Percentiles rank a stretch among this genome's conserved stretches.
phyloP scores from a whole-genome alignment of 768 basidiomycete genomes.

The Suillus tomentosus region DNA sequence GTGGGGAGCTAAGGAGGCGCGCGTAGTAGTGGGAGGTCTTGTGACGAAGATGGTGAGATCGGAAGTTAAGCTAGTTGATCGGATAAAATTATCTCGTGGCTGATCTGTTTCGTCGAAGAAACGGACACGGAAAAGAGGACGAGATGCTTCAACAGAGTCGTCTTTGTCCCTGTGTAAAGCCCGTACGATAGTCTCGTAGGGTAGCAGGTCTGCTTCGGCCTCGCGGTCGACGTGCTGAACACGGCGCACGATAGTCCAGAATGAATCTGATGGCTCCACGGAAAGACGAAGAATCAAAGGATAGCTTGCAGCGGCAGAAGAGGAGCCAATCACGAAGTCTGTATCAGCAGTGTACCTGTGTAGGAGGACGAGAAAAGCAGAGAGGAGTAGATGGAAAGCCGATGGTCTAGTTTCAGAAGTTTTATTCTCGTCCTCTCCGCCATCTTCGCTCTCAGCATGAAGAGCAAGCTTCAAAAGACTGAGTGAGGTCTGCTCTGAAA shows the following conservation, averaged over 20 bases:
- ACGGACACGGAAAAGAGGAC: slow-evolving; percentile 88
- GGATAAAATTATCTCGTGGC: slow-evolving; percentile 71
- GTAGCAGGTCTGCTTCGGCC: slow-evolving; percentile 78
- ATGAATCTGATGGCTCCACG: slow-evolving; percentile 83
- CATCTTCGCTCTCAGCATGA: slow-evolving; percentile 58
- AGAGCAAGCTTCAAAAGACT: slow-evolving; percentile 82
- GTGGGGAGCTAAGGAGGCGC: slow-evolving; percentile 68
- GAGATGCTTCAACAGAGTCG: slow-evolving; percentile 48
- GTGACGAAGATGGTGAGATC: slow-evolving; percentile 92
- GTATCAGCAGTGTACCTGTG: slow-evolving; percentile 96
- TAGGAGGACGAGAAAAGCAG: slow-evolving; percentile 89
- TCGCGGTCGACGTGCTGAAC: slow-evolving; percentile 84
- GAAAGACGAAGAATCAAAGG: slow-evolving; percentile 85
- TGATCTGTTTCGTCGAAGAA: slow-evolving; percentile 93
- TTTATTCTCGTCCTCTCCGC: slow-evolving; percentile 50
- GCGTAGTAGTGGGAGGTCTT: slow-evolving; percentile 64
- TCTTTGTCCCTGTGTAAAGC: slow-evolving; percentile 69
- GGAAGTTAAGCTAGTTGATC: slow-evolving; percentile 81
- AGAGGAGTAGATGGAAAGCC: slow-evolving; percentile 86
- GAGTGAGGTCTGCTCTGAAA: slow-evolving; percentile 75
- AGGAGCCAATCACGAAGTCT: slow-evolving; percentile 89
- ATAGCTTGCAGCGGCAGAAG: slow-evolving; percentile 70
- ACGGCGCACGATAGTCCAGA: slow-evolving; percentile 84
- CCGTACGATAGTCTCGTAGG: slow-evolving; percentile 75
- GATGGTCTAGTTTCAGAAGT: slow-evolving; percentile 55